Conservation (phyloP, 805 yeast genomes). For the Pichia scutulata region DNA sequence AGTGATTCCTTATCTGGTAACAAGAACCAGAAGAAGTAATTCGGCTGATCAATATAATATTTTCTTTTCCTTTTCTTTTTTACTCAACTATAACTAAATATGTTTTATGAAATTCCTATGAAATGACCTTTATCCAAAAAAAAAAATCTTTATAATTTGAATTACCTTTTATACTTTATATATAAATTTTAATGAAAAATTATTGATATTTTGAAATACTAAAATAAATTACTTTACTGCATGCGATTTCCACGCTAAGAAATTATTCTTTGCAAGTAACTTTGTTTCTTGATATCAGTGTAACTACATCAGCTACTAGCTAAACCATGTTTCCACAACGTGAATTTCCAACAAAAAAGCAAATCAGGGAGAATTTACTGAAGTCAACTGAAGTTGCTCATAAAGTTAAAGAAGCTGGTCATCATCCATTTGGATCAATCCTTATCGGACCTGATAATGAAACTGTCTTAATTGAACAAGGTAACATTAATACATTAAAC, state of each 20-base stretch:
- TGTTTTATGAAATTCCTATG: background rate
- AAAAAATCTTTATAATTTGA: background rate
- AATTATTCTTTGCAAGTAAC: too few relatives aligned
- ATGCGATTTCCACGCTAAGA: too few relatives aligned
- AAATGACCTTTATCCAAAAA: background rate
- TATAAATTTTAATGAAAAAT: background rate
- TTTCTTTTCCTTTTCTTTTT: background rate
- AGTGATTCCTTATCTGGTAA: constrained; percentile 61
- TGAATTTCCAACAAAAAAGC: constrained; percentile 9
- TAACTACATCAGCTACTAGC: too few relatives aligned
- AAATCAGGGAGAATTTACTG: constrained; percentile 7
- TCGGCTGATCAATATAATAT: background rate
- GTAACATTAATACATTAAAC: constrained; percentile 24
- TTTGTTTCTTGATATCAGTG: too few relatives aligned
- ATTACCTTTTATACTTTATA: background rate
- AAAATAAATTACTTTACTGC: too few relatives aligned
- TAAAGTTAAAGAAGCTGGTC: constrained; percentile 16
- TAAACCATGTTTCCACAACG: constrained; percentile 14
- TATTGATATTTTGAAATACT: too few relatives aligned
- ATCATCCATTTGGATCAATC: constrained; percentile 26
- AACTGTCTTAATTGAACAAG: constrained; percentile 20
- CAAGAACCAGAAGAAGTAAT: constrained; percentile 17
- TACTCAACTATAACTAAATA: background rate
- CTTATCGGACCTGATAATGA: constrained; percentile 22
- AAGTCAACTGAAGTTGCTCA: constrained; percentile 16